phyloP scores from a whole-genome alignment of 2,329 filamentous ascomycete genomes.

The Pleurostoma richardsiae region DNA sequence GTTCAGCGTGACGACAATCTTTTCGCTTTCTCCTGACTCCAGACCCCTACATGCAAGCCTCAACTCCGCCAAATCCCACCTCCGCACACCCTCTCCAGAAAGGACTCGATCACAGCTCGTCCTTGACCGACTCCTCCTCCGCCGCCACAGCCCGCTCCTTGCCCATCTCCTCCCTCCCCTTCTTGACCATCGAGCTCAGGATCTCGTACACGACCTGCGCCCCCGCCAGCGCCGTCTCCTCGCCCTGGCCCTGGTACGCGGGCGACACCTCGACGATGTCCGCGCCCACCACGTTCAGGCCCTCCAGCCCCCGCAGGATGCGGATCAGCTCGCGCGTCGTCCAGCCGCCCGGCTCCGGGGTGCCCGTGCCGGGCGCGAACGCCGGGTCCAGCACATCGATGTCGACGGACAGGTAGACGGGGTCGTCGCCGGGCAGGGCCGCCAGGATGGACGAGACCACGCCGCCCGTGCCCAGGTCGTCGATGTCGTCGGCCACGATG shows the following conservation, averaged over 20 bases:
- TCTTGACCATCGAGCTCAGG: constrained; percentile 65
- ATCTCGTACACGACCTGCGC: constrained; percentile 84
- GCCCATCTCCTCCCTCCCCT: constrained; percentile 29
- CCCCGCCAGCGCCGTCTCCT: constrained; percentile 77
- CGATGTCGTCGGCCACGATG: constrained; percentile 81
- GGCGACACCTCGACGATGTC: constrained; percentile 88
- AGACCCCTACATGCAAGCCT: too few relatives aligned
- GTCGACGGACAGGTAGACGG: constrained; percentile 46
- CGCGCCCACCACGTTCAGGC: constrained; percentile 78
- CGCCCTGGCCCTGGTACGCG: constrained; percentile 74
- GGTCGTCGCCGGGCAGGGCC: constrained; percentile 66
- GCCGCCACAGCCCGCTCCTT: constrained; percentile 17
- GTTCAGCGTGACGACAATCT: too few relatives aligned
- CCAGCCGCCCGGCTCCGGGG: constrained; percentile 88
- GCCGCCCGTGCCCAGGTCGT: constrained; percentile 70
- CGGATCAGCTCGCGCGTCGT: constrained; percentile 82
- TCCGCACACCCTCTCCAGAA: background rate
- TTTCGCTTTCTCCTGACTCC: too few relatives aligned
- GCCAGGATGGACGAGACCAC: constrained; percentile 67
- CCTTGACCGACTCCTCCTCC: constrained; percentile 17
- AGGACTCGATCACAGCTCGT: constrained; percentile 29
- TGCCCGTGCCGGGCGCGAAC: constrained; percentile 57
- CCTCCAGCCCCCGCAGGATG: constrained; percentile 76
- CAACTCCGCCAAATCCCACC: too few relatives aligned
- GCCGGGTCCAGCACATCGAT: constrained; percentile 31